phyloP scores from a whole-genome alignment of 148 eudicot genomes.

The Silene uniflora region DNA sequence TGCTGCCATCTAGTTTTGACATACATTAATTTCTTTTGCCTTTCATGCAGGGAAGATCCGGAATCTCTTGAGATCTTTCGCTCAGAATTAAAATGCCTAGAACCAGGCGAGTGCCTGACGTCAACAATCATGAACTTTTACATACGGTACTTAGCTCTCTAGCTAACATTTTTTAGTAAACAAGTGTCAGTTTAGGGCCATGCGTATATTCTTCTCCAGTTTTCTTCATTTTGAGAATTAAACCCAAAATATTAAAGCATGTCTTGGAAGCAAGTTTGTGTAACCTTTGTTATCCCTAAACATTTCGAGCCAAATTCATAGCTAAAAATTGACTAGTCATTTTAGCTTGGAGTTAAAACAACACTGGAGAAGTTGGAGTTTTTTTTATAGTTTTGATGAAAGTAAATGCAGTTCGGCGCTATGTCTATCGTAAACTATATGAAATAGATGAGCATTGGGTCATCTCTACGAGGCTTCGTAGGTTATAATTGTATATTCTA shows the following conservation, averaged over 20 bases:
- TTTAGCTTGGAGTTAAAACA: background rate
- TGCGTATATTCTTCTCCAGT: background rate
- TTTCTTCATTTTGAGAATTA: background rate
- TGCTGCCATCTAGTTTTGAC: constrained; percentile 11
- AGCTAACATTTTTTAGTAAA: constrained; percentile 1
- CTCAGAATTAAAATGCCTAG: constrained; percentile 71
- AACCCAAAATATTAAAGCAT: background rate
- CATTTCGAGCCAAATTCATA: background rate
- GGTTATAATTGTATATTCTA: background rate
- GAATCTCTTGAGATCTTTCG: constrained; percentile 61
- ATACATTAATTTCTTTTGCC: constrained; percentile 2
- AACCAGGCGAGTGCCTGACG: constrained; percentile 68
- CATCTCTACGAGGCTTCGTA: background rate
- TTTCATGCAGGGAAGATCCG: constrained; percentile 58
- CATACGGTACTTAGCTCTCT: constrained; percentile 47
- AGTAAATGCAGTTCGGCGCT: background rate
- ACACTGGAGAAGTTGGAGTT: background rate
- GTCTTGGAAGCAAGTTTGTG: constrained; percentile 3
- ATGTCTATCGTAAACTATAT: background rate
- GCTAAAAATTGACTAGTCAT: background rate
- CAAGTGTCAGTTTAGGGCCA: background rate
- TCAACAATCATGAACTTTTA: constrained; percentile 89
- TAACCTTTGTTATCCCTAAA: background rate
- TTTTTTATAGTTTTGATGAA: background rate
- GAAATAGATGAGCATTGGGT: background rate